Percentiles rank a stretch among this genome's conserved stretches.
phyloP scores from a whole-genome alignment of 495 filamentous ascomycete genomes.

The Penicillium dipodomyicola region DNA sequence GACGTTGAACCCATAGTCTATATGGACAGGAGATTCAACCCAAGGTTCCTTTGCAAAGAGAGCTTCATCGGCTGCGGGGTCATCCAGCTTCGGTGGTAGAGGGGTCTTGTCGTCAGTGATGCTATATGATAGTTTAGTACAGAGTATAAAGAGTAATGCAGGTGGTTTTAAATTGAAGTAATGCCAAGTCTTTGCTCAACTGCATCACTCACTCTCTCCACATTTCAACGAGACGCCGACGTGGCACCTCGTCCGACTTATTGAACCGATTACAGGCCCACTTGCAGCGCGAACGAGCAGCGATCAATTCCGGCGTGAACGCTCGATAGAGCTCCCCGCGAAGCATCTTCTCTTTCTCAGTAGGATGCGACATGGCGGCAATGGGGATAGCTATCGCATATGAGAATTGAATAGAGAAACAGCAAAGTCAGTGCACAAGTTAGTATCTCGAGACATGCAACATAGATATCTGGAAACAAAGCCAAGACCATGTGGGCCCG shows the following conservation, averaged over 20 bases:
- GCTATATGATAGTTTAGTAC: constrained; percentile 34
- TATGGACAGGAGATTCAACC: constrained; percentile 66
- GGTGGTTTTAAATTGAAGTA: neutral
- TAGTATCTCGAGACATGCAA: neutral
- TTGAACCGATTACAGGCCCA: constrained; percentile 63
- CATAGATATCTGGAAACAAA: neutral
- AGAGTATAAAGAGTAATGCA: neutral
- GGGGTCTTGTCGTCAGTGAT: constrained; percentile 59
- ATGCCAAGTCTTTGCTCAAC: neutral
- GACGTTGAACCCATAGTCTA: constrained; percentile 78
- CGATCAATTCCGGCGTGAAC: constrained; percentile 53
- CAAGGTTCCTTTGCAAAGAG: constrained; percentile 61
- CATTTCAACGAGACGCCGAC: constrained; percentile 61
- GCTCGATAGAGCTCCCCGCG: constrained; percentile 49
- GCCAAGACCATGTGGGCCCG: constrained; percentile 3
- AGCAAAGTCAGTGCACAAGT: too few species aligned
- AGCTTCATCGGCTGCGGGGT: constrained; percentile 56
- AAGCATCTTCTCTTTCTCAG: constrained; percentile 38
- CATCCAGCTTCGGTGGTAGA: constrained; percentile 54
- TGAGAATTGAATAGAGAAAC: neutral
- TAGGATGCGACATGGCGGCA: constrained; percentile 22
- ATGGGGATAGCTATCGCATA: neutral
- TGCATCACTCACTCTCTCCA: constrained; percentile 64
- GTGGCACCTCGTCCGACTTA: constrained; percentile 51
- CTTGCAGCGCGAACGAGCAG: constrained; percentile 58